These are phyloP conservation scores for Mycena haematopus DNA, from an alignment of 768 basidiomycete genomes.

Conservation along the genomic window DNA sequence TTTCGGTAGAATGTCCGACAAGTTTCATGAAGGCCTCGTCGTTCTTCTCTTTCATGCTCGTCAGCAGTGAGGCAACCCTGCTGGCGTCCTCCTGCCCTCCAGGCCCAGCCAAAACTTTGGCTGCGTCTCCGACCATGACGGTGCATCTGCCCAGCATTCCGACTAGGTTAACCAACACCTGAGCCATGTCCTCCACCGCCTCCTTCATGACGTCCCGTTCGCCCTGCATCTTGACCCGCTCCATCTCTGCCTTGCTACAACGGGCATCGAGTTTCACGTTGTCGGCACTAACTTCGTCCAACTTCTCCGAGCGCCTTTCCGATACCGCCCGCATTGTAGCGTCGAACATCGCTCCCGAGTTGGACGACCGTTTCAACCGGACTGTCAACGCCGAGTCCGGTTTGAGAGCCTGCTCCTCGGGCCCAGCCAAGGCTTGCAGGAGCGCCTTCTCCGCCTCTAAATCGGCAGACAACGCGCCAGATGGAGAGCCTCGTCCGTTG, in stretches of 20 bases:
- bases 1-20: slow-evolving; percentile 70
- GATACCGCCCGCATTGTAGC: slow-evolving; percentile 85
- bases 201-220: slow-evolving; percentile 69
- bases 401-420: slow-evolving; percentile 73
- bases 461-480: slow-evolving; percentile 53
- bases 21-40: slow-evolving; percentile 72
- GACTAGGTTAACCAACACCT: slow-evolving; percentile 71
- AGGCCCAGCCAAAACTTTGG: slow-evolving; percentile 44
- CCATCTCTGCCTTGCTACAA: slow-evolving; percentile 73
- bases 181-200: slow-evolving; percentile 68
- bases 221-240: slow-evolving; percentile 66
- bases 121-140: slow-evolving; percentile 67
- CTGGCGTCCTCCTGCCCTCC: slow-evolving; percentile 47
- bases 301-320: slow-evolving; percentile 77
- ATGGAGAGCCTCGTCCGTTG: slow-evolving; percentile 47
- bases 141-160: slow-evolving; percentile 85
- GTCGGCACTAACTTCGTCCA: slow-evolving; percentile 74
- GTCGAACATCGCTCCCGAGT: slow-evolving; percentile 82
- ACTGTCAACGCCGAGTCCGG: slow-evolving; percentile 62
- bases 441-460: slow-evolving; percentile 78
- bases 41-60: slow-evolving; percentile 66
- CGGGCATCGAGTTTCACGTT: slow-evolving; percentile 75
- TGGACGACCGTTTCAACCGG: slow-evolving; percentile 71
- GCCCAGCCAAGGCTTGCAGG: slow-evolving; percentile 66
- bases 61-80: slow-evolving; percentile 58